phyloP scores from a whole-genome alignment of 1,284 basidiomycete species.

The Cutaneotrichosporon spelunceum region DNA sequence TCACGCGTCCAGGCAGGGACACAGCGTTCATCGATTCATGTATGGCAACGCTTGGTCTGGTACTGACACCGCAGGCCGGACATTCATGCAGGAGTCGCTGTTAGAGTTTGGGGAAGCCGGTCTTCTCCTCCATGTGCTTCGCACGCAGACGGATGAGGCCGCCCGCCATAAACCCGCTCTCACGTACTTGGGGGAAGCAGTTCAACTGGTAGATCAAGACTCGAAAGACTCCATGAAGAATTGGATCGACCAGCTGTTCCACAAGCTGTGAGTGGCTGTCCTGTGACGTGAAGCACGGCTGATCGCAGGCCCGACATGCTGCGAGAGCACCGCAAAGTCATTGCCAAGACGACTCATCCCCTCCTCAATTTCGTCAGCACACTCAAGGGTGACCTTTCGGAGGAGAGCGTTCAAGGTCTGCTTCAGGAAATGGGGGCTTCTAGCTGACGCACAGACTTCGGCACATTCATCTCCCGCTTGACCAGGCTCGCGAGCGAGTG shows the following conservation, averaged over 20 bases:
- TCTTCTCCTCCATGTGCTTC: constrained; percentile 37
- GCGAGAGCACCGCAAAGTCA: constrained; percentile 26
- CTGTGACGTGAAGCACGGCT: not conserved
- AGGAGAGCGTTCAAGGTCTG: constrained; percentile 31
- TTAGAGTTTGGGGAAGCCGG: constrained; percentile 32
- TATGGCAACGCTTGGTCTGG: constrained; percentile 9
- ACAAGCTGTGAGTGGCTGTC: constrained; percentile 21
- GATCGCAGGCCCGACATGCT: constrained; percentile 30
- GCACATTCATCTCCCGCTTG: constrained; percentile 34
- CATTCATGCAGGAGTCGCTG: constrained; percentile 13
- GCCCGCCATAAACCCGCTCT: not conserved
- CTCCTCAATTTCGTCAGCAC: constrained; percentile 22
- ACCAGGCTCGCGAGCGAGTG: constrained; percentile 40
- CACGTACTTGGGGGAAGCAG: constrained; percentile 9
- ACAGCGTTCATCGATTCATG: constrained; percentile 16
- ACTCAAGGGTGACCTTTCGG: constrained; percentile 26
- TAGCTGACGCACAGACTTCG: constrained; percentile 25
- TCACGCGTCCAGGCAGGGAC: constrained; percentile 22
- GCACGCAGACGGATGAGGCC: not conserved
- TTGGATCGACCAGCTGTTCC: constrained; percentile 24
- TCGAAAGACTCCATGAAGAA: not conserved
- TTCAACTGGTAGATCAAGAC: constrained; percentile 11
- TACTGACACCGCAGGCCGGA: constrained; percentile 3
- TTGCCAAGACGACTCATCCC: constrained; percentile 17
- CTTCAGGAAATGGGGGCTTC: not conserved